Base-by-base conservation (phyloP, 2,329 filamentous ascomycete genomes). In the Colletotrichum tabaci region DNA sequence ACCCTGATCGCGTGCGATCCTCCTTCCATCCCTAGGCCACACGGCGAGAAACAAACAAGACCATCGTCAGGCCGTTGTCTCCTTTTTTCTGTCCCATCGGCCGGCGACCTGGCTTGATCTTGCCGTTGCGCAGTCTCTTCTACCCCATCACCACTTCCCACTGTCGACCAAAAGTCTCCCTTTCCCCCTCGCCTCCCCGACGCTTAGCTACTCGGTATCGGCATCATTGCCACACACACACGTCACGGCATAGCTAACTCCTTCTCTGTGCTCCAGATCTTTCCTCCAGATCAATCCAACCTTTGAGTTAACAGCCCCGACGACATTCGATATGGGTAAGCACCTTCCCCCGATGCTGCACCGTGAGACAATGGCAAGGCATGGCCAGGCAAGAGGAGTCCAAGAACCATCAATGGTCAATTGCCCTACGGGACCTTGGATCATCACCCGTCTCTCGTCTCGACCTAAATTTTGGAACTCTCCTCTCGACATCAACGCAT, bases 321-420 rank as follows among this genome's bases (percentile, higher is more conserved):
- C 77, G 77, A 75, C 78, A 77, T 79, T 82, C 80, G 78, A 77
- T 82, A 86, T 86, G 84, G 84, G 84, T 86, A 86, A 86, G 84
- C 80, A 79, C 79, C 76, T 77, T 75, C 77, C 76, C 77, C 74
- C 67, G 72, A 55, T 77, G 71, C 44, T 42, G 13, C 16, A 9
- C 35, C 61, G 49, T 66, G 55, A 71, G 10, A 50, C n/a, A 64
- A 66, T 73, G 68, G 71, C 67, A 66, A 56, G 72, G 75, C 61
- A 62, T 73, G 72, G 68, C 67, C 73, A 71, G 71, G 73, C 62
- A 73, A 72, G 62, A 72, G 49, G 61, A 67, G 10, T 26, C 42
- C 21, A n/a, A 16, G 21, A 70, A 2, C 49, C 44, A 50, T 52
- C 47, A 44, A 42, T 35, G 18, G 40, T n/a, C 26, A 26, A 61